Percentiles rank a stretch among this genome's conserved stretches.
These are phyloP conservation scores for Epichloe glyceriae DNA, from an alignment of 2,329 filamentous ascomycete genomes.

Conservation along the genomic window DNA sequence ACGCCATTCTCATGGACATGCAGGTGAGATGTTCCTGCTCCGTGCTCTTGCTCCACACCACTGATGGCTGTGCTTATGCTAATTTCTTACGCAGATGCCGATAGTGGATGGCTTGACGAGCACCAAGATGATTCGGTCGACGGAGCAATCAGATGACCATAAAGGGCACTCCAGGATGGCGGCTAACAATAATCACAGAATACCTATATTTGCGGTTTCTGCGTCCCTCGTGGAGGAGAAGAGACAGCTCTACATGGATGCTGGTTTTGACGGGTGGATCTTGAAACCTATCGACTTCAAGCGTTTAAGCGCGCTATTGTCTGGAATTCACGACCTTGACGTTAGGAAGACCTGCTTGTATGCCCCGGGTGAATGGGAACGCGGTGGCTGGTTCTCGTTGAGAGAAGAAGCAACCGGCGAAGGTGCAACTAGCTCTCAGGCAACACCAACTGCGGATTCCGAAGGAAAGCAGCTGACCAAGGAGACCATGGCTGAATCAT, in stretches of 20 bases:
- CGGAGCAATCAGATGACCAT: conserved; percentile 42
- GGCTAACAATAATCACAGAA: conserved; percentile 49
- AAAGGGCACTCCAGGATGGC: conserved; percentile 45
- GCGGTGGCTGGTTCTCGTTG: conserved; percentile 65
- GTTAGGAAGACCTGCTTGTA: conserved; percentile 54
- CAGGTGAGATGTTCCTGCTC: conserved; percentile 45
- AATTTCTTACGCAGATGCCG: conserved; percentile 55
- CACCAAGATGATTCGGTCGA: conserved; percentile 69
- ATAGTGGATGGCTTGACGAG: conserved; percentile 76
- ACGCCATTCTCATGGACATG: conserved; percentile 85
- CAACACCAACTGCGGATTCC: conserved; percentile 16
- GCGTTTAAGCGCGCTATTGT: conserved; percentile 54
- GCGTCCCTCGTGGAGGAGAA: conserved; percentile 66
- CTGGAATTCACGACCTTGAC: conserved; percentile 51
- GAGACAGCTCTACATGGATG: conserved; percentile 54
- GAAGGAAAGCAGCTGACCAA: background rate
- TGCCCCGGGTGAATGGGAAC: conserved; percentile 61
- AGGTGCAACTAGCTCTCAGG: conserved; percentile 11
- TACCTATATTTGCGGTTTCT: conserved; percentile 79
- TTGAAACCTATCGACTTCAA: conserved; percentile 78
- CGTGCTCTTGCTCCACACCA: background rate
- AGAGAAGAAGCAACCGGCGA: conserved; percentile 6
- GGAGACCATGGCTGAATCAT: background rate
- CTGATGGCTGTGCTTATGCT: background rate
- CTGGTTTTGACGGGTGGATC: conserved; percentile 85